Conservation (phyloP, 768 basidiomycete genomes). For the Chlorophyllum brunneum region DNA sequence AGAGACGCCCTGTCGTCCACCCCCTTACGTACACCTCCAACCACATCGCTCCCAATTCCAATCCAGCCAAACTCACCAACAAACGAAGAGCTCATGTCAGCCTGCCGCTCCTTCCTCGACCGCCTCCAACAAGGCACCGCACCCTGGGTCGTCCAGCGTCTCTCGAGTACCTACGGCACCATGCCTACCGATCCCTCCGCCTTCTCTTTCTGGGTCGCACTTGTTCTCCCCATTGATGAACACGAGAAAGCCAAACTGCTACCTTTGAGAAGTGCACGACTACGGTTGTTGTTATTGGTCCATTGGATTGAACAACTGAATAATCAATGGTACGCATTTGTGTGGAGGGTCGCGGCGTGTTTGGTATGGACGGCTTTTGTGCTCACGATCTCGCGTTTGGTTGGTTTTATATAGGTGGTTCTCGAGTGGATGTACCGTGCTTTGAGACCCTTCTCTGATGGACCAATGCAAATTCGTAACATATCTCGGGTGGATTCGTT, state of each 20-base stretch:
- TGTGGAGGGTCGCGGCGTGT: conserved; percentile 18
- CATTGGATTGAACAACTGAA: conserved; percentile 86
- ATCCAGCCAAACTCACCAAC: conserved; percentile 36
- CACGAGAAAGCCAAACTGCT: conserved; percentile 84
- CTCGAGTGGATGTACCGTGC: conserved; percentile 61
- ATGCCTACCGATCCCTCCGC: conserved; percentile 69
- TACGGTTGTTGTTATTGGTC: conserved; percentile 81
- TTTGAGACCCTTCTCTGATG: conserved; percentile 20
- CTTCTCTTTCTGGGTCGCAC: conserved; percentile 89
- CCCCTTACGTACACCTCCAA: not conserved
- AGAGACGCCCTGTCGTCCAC: conserved; percentile 11
- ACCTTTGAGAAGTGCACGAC: conserved; percentile 71
- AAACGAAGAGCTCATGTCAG: conserved; percentile 50
- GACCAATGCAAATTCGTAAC: not conserved
- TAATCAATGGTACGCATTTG: conserved; percentile 45
- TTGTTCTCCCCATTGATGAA: conserved; percentile 88
- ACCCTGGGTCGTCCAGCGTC: conserved; percentile 90
- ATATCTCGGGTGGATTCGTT: not conserved
- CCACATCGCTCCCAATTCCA: conserved; percentile 11
- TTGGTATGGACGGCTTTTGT: conserved; percentile 22
- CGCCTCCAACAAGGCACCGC: conserved; percentile 61
- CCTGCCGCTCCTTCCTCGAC: conserved; percentile 41
- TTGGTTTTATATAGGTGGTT: conserved; percentile 62
- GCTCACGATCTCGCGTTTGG: conserved; percentile 28
- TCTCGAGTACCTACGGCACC: conserved; percentile 73